Evolutionary conservation across 768 basidiomycete species (phyloP).

Genomic region (Amanita thiersii): DNA sequence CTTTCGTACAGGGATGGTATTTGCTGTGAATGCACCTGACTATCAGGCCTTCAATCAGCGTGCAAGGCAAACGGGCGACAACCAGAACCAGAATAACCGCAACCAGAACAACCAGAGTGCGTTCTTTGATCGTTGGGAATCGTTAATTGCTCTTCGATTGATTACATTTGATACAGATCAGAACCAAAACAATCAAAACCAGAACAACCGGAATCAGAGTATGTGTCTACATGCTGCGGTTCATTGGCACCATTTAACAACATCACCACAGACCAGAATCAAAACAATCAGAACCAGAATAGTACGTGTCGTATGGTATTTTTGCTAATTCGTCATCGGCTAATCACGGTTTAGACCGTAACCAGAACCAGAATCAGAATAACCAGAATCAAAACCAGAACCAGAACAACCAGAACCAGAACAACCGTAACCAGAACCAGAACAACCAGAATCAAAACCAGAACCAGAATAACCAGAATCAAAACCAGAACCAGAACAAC

Average conservation of each 20-base stretch:
- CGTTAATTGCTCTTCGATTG: too few species aligned
- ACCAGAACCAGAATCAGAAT: not conserved
- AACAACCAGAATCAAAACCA: constrained; percentile 1
- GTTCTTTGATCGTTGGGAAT: too few species aligned
- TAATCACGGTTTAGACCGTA: too few species aligned
- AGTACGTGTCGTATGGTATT: too few species aligned
- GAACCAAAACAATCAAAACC: not conserved
- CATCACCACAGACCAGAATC: not conserved
- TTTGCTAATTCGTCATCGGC: too few species aligned
- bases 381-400: not conserved
- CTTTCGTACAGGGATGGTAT: constrained; percentile 49
- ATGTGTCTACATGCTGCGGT: not conserved
- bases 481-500: not conserved
- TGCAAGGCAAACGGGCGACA: not conserved
- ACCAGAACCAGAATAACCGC: not conserved
- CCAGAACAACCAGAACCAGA: not conserved
- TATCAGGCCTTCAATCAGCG: not conserved
- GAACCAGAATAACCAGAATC: not conserved
- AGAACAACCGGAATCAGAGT: not conserved
- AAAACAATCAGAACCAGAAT: not conserved
- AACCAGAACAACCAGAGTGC: not conserved
- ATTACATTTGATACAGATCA: too few species aligned
- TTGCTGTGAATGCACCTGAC: constrained; percentile 41
- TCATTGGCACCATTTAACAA: not conserved
- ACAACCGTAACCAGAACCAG: not conserved